Percentiles rank a stretch among this genome's conserved stretches.
These are phyloP conservation scores for Hawksworthiomyces lignivorus DNA, from an alignment of 2,329 filamentous ascomycete genomes.

Conservation along the genomic window DNA sequence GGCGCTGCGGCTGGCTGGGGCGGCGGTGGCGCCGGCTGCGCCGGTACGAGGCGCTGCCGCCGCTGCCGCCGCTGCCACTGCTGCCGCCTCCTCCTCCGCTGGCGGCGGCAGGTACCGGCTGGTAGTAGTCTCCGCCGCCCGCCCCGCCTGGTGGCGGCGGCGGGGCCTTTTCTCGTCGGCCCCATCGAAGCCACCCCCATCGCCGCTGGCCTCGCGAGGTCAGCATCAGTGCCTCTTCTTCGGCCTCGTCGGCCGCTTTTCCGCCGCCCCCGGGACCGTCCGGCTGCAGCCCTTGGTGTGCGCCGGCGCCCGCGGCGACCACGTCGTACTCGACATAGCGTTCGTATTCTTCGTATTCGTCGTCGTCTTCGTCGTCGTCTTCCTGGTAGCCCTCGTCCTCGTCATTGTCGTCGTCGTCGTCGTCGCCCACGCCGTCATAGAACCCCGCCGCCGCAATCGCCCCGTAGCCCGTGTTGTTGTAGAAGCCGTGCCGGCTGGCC, in stretches of 20 bases:
- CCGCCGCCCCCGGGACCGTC: neutral
- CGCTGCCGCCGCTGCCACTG: too few species aligned
- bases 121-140: too few species aligned
- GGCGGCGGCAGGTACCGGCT: too few species aligned
- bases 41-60: too few species aligned
- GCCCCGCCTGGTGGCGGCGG: too few species aligned
- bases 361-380: slow-evolving; percentile 24
- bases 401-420: slow-evolving; percentile 9
- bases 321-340: slow-evolving; percentile 1
- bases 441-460: slow-evolving; percentile 9
- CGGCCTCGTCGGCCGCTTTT: too few species aligned
- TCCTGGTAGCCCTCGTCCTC: slow-evolving; percentile 24
- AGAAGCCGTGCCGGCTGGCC: slow-evolving; percentile 5
- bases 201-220: neutral
- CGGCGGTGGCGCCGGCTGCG: neutral
- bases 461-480: slow-evolving; percentile 9
- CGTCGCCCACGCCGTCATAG: slow-evolving; percentile 5
- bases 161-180: neutral
- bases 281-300: neutral
- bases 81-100: too few species aligned
- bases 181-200: neutral
- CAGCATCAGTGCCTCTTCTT: too few species aligned
- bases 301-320: neutral
- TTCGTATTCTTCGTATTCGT: slow-evolving; percentile 13
- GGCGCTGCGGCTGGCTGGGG: neutral